A percentile compares a stretch with the other conserved stretches of the same genome.
Evolutionary conservation across 1,284 basidiomycete genomes (phyloP).

Genomic region (Hemileia vastatrix): DNA sequence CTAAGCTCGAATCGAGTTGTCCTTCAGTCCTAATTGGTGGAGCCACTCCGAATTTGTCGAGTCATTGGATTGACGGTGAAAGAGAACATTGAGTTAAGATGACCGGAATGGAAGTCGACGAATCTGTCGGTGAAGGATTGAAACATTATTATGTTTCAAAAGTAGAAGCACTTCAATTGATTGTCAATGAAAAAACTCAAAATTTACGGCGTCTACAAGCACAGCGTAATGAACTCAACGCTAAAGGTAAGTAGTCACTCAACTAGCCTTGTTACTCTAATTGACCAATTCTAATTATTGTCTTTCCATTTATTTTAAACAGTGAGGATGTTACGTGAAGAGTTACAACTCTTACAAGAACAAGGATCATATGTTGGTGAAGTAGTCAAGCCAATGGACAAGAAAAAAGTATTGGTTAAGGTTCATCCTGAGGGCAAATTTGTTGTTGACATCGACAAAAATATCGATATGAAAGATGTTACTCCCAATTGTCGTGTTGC

Average conservation of each 20-base stretch:
- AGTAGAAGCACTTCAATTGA: too few species aligned
- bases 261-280: too few species aligned
- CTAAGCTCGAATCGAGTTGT: too few species aligned
- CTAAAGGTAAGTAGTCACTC: slow-evolving; percentile 37
- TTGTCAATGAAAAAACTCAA: slow-evolving; percentile 43
- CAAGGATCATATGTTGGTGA: slow-evolving; percentile 43
- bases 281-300: too few species aligned
- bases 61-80: too few species aligned
- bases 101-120: too few species aligned
- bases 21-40: too few species aligned
- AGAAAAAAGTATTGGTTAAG: slow-evolving; percentile 44
- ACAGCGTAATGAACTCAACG: slow-evolving; percentile 41
- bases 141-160: too few species aligned
- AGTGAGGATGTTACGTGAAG: slow-evolving; percentile 36
- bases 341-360: slow-evolving; percentile 43
- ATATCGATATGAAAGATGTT: slow-evolving; percentile 70
- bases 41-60: too few species aligned
- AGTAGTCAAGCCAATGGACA: slow-evolving; percentile 44
- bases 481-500: slow-evolving; percentile 85
- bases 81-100: too few species aligned
- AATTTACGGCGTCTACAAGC: slow-evolving; percentile 42
- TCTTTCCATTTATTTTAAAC: too few species aligned
- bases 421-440: slow-evolving; percentile 44
- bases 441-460: slow-evolving; percentile 87
- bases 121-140: too few species aligned